These are phyloP conservation scores for Fusarium sp. DNA, from an alignment of 2,329 filamentous ascomycete species.

Conservation along the genomic window DNA sequence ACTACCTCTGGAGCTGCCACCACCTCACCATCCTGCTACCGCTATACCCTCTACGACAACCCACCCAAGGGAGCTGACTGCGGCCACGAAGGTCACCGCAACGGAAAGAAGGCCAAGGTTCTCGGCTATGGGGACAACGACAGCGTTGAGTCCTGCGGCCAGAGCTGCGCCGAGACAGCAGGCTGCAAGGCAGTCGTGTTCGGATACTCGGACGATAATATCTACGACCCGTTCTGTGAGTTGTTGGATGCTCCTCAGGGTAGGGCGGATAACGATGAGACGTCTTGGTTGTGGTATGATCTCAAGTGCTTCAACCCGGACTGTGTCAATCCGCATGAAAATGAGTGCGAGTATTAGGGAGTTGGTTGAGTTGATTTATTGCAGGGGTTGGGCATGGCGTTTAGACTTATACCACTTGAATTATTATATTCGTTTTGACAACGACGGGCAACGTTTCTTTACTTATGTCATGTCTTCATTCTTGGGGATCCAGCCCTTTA, in stretches of 20 bases:
- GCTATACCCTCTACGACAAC: conserved; percentile 23
- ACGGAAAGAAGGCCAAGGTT: conserved; percentile 21
- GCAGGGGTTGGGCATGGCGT: background rate
- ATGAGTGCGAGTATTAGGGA: conserved; percentile 24
- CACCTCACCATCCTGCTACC: conserved; percentile 24
- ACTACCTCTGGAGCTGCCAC: background rate
- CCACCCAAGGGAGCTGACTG: conserved; percentile 17
- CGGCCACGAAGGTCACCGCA: conserved; percentile 12
- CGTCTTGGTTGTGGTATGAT: conserved; percentile 28
- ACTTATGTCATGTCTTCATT: background rate
- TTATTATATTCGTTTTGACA: background rate
- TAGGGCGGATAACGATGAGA: conserved; percentile 25
- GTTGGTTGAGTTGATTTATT: background rate
- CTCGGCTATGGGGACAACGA: conserved; percentile 24
- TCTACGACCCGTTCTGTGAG: conserved; percentile 31
- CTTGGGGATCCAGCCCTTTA: background rate
- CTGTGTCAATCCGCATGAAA: conserved; percentile 13
- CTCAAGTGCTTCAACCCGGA: conserved; percentile 32
- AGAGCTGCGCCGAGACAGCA: conserved; percentile 24
- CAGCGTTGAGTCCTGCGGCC: conserved; percentile 26
- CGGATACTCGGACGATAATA: conserved; percentile 24
- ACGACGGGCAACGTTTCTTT: background rate
- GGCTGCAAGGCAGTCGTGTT: conserved; percentile 26
- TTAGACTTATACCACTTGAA: conserved; percentile 12
- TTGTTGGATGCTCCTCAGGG: conserved; percentile 9